Conservation (phyloP, 2,329 filamentous ascomycete species). For the Aspergillus novoparasiticus region DNA sequence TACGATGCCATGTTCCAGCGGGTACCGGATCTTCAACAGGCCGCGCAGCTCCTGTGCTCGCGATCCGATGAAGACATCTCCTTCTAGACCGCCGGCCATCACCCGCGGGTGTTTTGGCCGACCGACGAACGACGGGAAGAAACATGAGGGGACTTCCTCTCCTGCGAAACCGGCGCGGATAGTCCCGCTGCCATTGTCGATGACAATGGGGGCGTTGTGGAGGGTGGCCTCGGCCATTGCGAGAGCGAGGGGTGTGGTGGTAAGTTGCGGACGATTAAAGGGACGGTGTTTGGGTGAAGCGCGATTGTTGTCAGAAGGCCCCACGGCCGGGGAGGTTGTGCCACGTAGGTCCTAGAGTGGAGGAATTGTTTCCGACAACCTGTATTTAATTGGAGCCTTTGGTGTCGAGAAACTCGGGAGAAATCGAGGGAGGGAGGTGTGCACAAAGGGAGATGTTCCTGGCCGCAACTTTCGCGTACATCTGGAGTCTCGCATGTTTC, state of each 20-base stretch:
- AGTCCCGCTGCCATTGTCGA: conserved; percentile 98
- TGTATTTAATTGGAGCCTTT: background rate
- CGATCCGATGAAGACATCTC: conserved; percentile 94
- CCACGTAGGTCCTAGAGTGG: conserved; percentile 7
- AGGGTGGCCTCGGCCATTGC: conserved; percentile 68
- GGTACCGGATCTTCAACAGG: conserved; percentile 92
- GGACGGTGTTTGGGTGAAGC: conserved; percentile 23
- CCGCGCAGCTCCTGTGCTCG: conserved; percentile 89
- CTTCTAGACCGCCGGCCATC: conserved; percentile 92
- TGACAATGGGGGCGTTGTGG: conserved; percentile 97
- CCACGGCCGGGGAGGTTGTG: conserved; percentile 26
- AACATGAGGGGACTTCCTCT: conserved; percentile 93
- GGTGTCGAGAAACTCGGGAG: background rate
- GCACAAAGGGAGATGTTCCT: background rate
- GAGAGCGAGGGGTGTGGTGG: conserved; percentile 23
- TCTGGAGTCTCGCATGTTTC: conserved; percentile 17
- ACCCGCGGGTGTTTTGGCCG: conserved; percentile 93
- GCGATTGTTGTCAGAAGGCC: conserved; percentile 30
- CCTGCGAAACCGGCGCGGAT: conserved; percentile 97
- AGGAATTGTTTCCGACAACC: conserved; percentile 13
- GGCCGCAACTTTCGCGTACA: background rate
- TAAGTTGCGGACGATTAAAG: conserved; percentile 12
- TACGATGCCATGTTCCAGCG: conserved; percentile 95
- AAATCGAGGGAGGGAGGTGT: conserved; percentile 2
- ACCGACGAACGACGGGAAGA: conserved; percentile 95